Conservation (phyloP, 1,284 basidiomycete genomes). For the Trametes versicolor region DNA sequence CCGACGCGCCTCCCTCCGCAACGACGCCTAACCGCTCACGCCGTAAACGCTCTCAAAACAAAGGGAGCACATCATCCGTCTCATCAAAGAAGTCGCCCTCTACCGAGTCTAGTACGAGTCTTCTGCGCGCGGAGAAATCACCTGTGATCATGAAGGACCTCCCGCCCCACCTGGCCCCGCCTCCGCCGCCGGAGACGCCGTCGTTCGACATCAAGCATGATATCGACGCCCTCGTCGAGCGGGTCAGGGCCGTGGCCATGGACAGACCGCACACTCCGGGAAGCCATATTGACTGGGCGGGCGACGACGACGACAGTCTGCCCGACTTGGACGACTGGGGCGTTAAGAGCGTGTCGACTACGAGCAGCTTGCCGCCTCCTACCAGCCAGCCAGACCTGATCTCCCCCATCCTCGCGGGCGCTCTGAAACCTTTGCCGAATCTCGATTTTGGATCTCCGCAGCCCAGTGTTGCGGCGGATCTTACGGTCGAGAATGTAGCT, state of each 20-base stretch:
- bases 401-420: constrained; percentile 74
- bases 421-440: constrained; percentile 71
- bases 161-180: constrained; percentile 63
- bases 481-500: constrained; percentile 34
- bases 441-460: constrained; percentile 39
- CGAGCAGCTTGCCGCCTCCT: constrained; percentile 28
- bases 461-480: constrained; percentile 35
- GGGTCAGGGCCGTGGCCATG: constrained; percentile 75
- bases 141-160: constrained; percentile 57
- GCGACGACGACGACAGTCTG: constrained; percentile 82
- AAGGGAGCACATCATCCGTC: constrained; percentile 29
- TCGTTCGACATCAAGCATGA: constrained; percentile 63
- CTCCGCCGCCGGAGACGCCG: constrained; percentile 42
- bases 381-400: constrained; percentile 48
- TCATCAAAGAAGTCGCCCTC: constrained; percentile 41
- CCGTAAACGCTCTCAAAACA: constrained; percentile 41
- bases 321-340: constrained; percentile 88
- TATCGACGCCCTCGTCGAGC: constrained; percentile 77
- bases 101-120: constrained; percentile 35
- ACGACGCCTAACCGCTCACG: constrained; percentile 40
- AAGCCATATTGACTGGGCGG: constrained; percentile 86
- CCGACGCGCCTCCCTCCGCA: constrained; percentile 32
- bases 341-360: constrained; percentile 49
- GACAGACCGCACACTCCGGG: constrained; percentile 76
- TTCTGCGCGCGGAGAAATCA: constrained; percentile 34